phyloP scores from a whole-genome alignment of 192 early-diverging fungal species.

The Piromyces finnis region DNA sequence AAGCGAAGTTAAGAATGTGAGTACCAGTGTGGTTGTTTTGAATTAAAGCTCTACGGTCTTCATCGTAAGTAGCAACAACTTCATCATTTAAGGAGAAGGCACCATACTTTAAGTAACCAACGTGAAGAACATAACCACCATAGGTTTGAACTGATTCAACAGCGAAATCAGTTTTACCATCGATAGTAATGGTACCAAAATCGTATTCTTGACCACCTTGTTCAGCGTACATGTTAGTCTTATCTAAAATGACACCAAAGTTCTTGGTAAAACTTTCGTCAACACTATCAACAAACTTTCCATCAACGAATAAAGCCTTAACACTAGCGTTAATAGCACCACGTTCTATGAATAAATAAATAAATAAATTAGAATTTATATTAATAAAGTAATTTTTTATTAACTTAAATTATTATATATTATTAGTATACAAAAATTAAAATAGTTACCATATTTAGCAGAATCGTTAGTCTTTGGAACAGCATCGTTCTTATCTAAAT shows the following conservation, averaged over 20 bases:
- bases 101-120: slow-evolving; percentile 86
- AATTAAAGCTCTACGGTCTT: slow-evolving; percentile 67
- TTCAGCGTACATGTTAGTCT: slow-evolving; percentile 96
- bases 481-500: slow-evolving; percentile 48
- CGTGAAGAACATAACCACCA: slow-evolving; percentile 90
- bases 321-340: slow-evolving; percentile 55
- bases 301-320: slow-evolving; percentile 57
- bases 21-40: slow-evolving; percentile 94
- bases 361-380: background rate
- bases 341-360: background rate
- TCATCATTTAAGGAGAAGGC: slow-evolving; percentile 42
- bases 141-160: slow-evolving; percentile 86
- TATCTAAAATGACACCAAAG: slow-evolving; percentile 81
- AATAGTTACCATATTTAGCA: slow-evolving; percentile 61
- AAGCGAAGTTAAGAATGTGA: slow-evolving; percentile 87
- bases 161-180: slow-evolving; percentile 67
- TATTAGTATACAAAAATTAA: no score
- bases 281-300: slow-evolving; percentile 16
- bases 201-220: slow-evolving; percentile 92
- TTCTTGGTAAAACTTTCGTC: slow-evolving; percentile 29
- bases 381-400: no score
- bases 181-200: slow-evolving; percentile 67
- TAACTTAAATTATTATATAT: no score
- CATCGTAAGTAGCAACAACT: slow-evolving; percentile 71
- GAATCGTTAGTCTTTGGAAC: slow-evolving; percentile 71